Conservation (phyloP, 2,329 filamentous ascomycete species). For the Xylaria multiplex region DNA sequence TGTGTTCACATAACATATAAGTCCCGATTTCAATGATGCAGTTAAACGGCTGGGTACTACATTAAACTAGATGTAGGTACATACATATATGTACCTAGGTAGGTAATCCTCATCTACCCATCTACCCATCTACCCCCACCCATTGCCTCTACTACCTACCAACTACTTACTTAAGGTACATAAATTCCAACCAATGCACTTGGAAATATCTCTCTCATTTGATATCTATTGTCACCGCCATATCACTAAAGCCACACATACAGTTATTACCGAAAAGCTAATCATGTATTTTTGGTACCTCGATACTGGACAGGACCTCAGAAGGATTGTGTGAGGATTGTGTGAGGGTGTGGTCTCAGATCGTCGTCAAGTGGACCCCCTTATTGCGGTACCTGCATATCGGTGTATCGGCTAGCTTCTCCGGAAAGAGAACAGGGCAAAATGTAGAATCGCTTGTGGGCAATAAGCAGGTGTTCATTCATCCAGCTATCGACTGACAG, state of each 20-base stretch:
- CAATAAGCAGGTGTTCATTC: neutral
- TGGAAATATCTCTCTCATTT: neutral
- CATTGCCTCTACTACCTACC: too few relatives aligned
- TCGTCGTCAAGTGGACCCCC: conserved; percentile 36
- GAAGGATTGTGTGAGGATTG: neutral
- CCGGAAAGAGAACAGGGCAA: conserved; percentile 35
- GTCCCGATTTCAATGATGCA: neutral
- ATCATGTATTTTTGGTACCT: neutral
- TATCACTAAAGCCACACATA: neutral
- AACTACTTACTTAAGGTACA: too few relatives aligned
- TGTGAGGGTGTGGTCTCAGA: conserved; percentile 24
- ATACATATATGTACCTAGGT: neutral
- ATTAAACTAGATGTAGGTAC: neutral
- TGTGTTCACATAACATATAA: neutral
- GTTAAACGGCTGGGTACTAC: neutral
- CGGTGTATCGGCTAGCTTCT: conserved; percentile 48
- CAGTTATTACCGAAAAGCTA: neutral
- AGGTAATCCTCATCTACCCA: too few relatives aligned
- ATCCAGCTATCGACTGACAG: neutral
- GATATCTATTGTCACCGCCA: neutral
- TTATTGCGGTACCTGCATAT: conserved; percentile 49
- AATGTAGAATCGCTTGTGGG: conserved; percentile 1
- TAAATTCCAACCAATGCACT: neutral
- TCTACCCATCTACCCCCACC: too few relatives aligned
- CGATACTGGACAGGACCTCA: conserved; percentile 7